Percentiles rank a stretch among this genome's conserved stretches.
Conservation (phyloP, 441 rosid species). For the Corymbia citriodora region DNA sequence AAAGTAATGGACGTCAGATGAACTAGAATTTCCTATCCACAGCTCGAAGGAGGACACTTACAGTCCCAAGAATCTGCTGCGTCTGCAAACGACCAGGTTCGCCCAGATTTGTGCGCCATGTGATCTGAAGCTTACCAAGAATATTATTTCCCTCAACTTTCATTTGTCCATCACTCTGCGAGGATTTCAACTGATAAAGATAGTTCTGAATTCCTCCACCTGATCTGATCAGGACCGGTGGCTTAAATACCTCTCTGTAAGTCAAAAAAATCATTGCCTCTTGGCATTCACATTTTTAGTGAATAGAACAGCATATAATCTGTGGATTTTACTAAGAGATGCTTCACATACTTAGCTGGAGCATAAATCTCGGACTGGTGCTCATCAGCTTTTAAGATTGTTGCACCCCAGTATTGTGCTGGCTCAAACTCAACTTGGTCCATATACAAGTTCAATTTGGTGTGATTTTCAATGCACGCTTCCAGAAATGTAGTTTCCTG, state of each 20-base stretch:
- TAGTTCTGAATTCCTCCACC: constrained; percentile 90
- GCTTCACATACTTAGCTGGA: constrained; percentile 35
- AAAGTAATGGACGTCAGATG: not conserved
- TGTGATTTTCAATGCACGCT: constrained; percentile 95
- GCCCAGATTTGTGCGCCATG: constrained; percentile 96
- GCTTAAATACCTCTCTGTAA: constrained; percentile 57
- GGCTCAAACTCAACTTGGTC: constrained; percentile 99
- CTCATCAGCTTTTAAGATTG: constrained; percentile 50
- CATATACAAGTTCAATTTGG: constrained; percentile 89
- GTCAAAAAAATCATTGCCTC: not conserved
- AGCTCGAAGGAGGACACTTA: constrained; percentile 27
- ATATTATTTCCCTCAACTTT: constrained; percentile 63
- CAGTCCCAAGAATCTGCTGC: constrained; percentile 91
- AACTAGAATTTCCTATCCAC: not conserved
- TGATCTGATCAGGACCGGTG: constrained; percentile 78
- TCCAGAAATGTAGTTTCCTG: constrained; percentile 90
- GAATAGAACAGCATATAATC: not conserved
- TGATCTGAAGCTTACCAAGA: constrained; percentile 94
- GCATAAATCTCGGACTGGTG: constrained; percentile 25
- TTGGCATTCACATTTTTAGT: not conserved
- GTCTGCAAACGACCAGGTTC: constrained; percentile 99
- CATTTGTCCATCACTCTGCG: constrained; percentile 36
- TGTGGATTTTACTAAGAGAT: not conserved
- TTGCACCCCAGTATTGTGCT: constrained; percentile 74
- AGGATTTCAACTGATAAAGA: constrained; percentile 62